Conservation (phyloP, 495 filamentous ascomycete genomes). For the Cryomyces minteri region DNA sequence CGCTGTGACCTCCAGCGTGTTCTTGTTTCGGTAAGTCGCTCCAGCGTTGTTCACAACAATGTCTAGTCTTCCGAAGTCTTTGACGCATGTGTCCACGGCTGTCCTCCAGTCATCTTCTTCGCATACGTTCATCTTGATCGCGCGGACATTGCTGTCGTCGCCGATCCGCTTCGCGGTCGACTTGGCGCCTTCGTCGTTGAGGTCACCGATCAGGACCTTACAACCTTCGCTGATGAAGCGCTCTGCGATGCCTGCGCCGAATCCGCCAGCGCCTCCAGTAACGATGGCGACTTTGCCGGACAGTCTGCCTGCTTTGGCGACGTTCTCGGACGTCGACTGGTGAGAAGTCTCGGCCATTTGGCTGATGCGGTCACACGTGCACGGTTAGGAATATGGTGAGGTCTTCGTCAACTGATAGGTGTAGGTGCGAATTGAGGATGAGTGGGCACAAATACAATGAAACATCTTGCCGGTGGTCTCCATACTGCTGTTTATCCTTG, state of each 20-base stretch:
- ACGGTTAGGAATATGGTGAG: no score
- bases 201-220: conserved; percentile 2
- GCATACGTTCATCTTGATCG: conserved; percentile 1
- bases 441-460: no score
- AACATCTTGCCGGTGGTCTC: no score
- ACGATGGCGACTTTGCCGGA: conserved; percentile 1
- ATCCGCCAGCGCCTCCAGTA: conserved; percentile 1
- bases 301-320: not conserved
- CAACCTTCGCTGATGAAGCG: conserved; percentile 1
- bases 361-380: no score
- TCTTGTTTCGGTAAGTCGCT: conserved; percentile 50
- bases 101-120: conserved; percentile 1
- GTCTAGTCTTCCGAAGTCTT: conserved; percentile 13
- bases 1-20: conserved; percentile 42
- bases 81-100: not conserved
- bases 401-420: no score
- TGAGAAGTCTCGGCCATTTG: no score
- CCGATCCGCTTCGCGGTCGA: not conserved
- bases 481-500: no score
- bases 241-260: conserved; percentile 1
- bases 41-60: conserved; percentile 44
- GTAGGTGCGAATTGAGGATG: no score
- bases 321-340: no score
- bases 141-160: not conserved
- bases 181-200: conserved; percentile 1